Evolutionary conservation across 768 basidiomycete genomes (phyloP).

Genomic region (Saitozyma sp.): DNA sequence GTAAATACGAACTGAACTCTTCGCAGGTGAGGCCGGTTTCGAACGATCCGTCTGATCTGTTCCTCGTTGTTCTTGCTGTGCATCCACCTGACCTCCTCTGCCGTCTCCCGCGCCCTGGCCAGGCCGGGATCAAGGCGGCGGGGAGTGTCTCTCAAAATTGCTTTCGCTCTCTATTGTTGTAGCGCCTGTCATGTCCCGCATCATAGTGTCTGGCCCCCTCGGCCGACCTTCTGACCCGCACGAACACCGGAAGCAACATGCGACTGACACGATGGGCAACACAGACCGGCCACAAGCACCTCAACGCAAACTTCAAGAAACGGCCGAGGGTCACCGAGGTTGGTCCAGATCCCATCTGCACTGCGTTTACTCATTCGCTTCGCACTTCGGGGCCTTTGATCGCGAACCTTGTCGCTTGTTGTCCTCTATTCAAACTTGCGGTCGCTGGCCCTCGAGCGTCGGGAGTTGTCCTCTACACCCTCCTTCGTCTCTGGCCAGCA

Average conservation of each 20-base stretch:
- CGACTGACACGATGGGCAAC: conserved; percentile 10
- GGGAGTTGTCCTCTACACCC: conserved; percentile 19
- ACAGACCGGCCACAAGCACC: conserved; percentile 87
- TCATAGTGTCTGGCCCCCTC: conserved; percentile 22
- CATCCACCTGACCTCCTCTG: conserved; percentile 3
- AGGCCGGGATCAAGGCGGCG: conserved; percentile 39
- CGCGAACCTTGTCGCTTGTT: not conserved
- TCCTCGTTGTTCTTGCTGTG: conserved; percentile 1
- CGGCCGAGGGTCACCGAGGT: conserved; percentile 98
- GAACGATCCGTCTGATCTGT: not conserved
- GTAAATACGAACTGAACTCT: conserved; percentile 57
- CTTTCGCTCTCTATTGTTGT: conserved; percentile 26
- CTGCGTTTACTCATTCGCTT: conserved; percentile 3
- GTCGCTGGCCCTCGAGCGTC: conserved; percentile 40
- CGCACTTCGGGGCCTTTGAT: not conserved
- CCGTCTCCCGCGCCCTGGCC: conserved; percentile 44
- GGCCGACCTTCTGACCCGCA: conserved; percentile 13
- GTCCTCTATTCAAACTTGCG: conserved; percentile 16
- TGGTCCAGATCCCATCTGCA: conserved; percentile 43
- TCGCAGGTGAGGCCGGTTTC: conserved; percentile 29
- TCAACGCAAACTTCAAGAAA: conserved; percentile 92
- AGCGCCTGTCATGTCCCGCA: conserved; percentile 34
- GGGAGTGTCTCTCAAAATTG: conserved; percentile 12
- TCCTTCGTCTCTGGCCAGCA: not conserved
- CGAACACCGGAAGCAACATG: not conserved